These are phyloP conservation scores for Starmera dryadoides DNA, from an alignment of 805 yeast species.

Conservation along the genomic window DNA sequence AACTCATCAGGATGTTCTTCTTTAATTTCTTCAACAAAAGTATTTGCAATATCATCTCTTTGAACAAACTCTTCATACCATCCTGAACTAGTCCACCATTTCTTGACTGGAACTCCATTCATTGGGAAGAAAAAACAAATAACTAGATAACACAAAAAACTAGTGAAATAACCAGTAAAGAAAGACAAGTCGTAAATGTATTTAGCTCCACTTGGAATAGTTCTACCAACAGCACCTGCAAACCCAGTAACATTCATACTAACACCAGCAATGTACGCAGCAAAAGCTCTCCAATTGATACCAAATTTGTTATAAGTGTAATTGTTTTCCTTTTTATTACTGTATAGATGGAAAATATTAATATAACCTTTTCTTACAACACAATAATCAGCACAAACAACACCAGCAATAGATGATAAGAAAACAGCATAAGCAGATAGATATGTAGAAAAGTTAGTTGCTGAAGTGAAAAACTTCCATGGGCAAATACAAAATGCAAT, in stretches of 20 bases:
- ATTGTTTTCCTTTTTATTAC: slow-evolving; percentile 29
- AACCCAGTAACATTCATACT: slow-evolving; percentile 83
- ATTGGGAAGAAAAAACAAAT: slow-evolving; percentile 50
- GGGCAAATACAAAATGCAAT: slow-evolving; percentile 72
- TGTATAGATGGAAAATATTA: slow-evolving; percentile 56
- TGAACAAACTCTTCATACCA: slow-evolving; percentile 63
- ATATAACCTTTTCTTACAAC: slow-evolving; percentile 70
- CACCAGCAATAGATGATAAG: slow-evolving; percentile 79
- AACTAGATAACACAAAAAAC: slow-evolving; percentile 47
- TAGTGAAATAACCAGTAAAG: slow-evolving; percentile 63
- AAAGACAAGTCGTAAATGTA: slow-evolving; percentile 67
- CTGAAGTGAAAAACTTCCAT: slow-evolving; percentile 68
- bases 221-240: slow-evolving; percentile 73
- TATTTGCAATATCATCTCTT: slow-evolving; percentile 58
- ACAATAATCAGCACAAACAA: slow-evolving; percentile 59
- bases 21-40: slow-evolving; percentile 35
- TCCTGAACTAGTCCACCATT: slow-evolving; percentile 37
- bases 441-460: slow-evolving; percentile 72
- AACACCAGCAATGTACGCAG: slow-evolving; percentile 75
- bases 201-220: slow-evolving; percentile 75
- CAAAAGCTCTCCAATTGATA: slow-evolving; percentile 76
- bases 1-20: neutral
- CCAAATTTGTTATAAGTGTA: slow-evolving; percentile 64
- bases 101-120: slow-evolving; percentile 33
- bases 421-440: slow-evolving; percentile 78